Conservation (phyloP, 106 monocot species). For the Dioscorea dumetorum region DNA sequence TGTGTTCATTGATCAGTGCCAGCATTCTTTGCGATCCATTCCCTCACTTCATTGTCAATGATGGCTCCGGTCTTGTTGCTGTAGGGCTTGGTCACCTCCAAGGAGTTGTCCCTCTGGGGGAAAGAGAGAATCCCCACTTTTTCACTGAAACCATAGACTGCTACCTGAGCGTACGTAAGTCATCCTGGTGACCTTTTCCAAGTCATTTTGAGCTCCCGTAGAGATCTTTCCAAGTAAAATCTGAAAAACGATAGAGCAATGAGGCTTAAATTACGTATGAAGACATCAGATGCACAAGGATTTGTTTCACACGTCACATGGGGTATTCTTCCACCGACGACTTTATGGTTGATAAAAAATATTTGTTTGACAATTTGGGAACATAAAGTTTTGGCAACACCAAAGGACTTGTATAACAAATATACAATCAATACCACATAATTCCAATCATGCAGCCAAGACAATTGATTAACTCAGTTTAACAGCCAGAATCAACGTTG, state of each 20-base stretch:
- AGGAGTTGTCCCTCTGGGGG: conserved; percentile 64
- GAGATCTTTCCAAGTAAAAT: conserved; percentile 89
- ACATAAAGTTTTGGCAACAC: no score
- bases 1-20: conserved; percentile 63
- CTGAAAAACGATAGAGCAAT: conserved; percentile 15
- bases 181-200: conserved; percentile 98
- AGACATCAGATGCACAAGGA: no score
- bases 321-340: no score
- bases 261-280: no score
- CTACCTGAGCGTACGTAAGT: conserved; percentile 97
- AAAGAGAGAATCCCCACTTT: conserved; percentile 95
- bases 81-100: conserved; percentile 81
- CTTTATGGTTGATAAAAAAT: no score
- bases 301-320: no score
- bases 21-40: conserved; percentile 67
- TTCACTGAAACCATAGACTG: conserved; percentile 96
- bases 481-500: no score
- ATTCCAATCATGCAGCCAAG: no score
- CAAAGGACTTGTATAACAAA: no score
- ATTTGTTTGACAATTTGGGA: no score
- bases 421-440: no score
- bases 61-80: conserved; percentile 86
- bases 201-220: conserved; percentile 90
- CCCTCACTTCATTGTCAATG: conserved; percentile 81
- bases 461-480: no score